Evolutionary conservation across 2,329 filamentous ascomycete species (phyloP).

Genomic region (Hysterium pulicare): DNA sequence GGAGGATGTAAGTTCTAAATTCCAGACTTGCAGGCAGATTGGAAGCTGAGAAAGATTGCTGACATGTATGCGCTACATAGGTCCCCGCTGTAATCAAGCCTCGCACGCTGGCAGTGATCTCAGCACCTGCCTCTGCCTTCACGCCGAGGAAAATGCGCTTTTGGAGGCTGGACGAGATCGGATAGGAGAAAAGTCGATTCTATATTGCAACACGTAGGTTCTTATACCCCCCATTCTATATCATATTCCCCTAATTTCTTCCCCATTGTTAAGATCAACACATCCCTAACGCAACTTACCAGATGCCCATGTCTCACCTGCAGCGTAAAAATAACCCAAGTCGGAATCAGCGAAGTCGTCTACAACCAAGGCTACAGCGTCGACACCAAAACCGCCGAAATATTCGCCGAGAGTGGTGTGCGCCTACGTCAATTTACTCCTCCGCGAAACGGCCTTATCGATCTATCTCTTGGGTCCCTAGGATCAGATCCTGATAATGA

Average conservation of each 20-base stretch:
- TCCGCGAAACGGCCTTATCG: not conserved
- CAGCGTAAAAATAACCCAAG: slow-evolving; percentile 97
- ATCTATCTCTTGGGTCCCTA: not conserved
- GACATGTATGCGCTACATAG: too few relatives aligned
- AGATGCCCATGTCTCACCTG: slow-evolving; percentile 90
- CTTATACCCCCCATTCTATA: not conserved
- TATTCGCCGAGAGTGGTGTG: slow-evolving; percentile 82
- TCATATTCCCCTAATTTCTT: not conserved
- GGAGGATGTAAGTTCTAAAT: slow-evolving; percentile 67
- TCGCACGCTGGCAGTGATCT: slow-evolving; percentile 68
- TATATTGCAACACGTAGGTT: slow-evolving; percentile 78
- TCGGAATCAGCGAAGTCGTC: slow-evolving; percentile 92
- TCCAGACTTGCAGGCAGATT: too few relatives aligned
- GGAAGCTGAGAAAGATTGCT: too few relatives aligned
- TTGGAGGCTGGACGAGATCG: slow-evolving; percentile 90
- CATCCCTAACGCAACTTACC: slow-evolving; percentile 27
- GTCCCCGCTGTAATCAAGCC: slow-evolving; percentile 74
- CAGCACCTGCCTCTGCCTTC: slow-evolving; percentile 89
- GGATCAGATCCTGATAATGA: too few relatives aligned
- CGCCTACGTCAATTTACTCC: slow-evolving; percentile 83
- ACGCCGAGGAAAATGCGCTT: slow-evolving; percentile 95
- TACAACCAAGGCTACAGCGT: slow-evolving; percentile 94
- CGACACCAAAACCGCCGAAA: slow-evolving; percentile 73
- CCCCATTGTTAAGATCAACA: slow-evolving; percentile 5
- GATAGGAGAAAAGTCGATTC: slow-evolving; percentile 73